A percentile compares a stretch with the other conserved stretches of the same genome.
These are phyloP conservation scores for Solanum tarijense DNA, from an alignment of 257 asterid genomes.

Conservation along the genomic window DNA sequence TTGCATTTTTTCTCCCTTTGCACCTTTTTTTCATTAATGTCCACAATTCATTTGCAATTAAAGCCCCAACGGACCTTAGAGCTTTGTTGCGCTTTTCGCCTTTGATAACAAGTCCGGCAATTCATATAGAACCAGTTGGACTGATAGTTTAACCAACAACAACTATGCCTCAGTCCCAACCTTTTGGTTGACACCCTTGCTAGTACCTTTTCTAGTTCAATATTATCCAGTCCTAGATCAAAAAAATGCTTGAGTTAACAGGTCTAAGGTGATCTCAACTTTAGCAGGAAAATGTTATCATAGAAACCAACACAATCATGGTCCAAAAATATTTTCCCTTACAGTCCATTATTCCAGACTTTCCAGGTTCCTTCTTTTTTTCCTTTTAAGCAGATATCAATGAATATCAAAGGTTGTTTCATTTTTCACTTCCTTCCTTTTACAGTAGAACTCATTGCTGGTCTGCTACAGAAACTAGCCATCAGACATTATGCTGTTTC, in stretches of 20 bases:
- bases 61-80: neutral
- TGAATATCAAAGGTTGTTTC: neutral
- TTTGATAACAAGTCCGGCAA: neutral
- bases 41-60: neutral
- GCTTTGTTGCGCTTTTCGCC: neutral
- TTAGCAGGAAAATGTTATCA: neutral
- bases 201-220: neutral
- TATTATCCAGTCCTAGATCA: neutral
- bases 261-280: neutral
- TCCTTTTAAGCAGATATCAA: neutral
- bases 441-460: neutral
- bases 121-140: neutral
- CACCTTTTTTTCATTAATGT: neutral
- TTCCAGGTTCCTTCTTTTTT: neutral
- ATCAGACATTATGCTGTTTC: neutral
- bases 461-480: neutral
- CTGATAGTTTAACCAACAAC: neutral
- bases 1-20: neutral
- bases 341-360: neutral
- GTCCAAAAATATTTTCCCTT: neutral
- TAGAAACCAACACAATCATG: neutral
- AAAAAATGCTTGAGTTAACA: neutral
- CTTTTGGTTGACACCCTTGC: neutral
- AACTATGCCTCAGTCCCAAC: neutral
- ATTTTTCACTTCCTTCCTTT: neutral